Evolutionary conservation across 75 land plant genomes (phyloP).

Genomic region (Cryptomeria japonica): DNA sequence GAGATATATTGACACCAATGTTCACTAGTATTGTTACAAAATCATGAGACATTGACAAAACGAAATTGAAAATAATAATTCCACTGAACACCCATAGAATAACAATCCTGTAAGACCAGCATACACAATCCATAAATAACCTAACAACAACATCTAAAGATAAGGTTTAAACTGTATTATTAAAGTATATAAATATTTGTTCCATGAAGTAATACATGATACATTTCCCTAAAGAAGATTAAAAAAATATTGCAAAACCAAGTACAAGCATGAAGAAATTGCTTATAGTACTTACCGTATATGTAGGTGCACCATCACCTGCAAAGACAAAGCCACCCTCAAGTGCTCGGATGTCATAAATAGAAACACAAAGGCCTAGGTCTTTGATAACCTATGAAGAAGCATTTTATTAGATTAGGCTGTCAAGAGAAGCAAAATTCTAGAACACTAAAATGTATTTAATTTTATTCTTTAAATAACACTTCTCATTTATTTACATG

Average conservation of each 20-base stretch:
- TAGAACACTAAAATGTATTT: neutral
- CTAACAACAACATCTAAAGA: neutral
- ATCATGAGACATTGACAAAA: neutral
- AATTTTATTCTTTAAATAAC: constrained; percentile 1
- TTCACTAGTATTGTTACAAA: neutral
- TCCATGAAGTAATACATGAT: neutral
- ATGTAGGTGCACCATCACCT: constrained; percentile 81
- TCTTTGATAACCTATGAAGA: constrained; percentile 70
- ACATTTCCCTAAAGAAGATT: neutral
- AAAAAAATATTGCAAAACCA: neutral
- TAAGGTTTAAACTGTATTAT: neutral
- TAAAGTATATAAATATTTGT: neutral
- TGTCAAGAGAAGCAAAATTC: neutral
- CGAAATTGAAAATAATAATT: neutral
- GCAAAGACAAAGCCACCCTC: constrained; percentile 84
- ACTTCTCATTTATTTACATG: neutral
- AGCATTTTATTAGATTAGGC: neutral
- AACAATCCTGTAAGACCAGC: neutral
- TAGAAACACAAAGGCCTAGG: constrained; percentile 75
- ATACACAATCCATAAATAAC: no score
- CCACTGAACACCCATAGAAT: neutral
- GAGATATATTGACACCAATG: neutral
- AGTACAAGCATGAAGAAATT: neutral
- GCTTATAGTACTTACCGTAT: constrained; percentile 45
- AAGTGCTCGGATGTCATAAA: constrained; percentile 71